Base-by-base conservation (phyloP, 1,139 yeast genomes). In the Wickerhamiella infanticola region DNA sequence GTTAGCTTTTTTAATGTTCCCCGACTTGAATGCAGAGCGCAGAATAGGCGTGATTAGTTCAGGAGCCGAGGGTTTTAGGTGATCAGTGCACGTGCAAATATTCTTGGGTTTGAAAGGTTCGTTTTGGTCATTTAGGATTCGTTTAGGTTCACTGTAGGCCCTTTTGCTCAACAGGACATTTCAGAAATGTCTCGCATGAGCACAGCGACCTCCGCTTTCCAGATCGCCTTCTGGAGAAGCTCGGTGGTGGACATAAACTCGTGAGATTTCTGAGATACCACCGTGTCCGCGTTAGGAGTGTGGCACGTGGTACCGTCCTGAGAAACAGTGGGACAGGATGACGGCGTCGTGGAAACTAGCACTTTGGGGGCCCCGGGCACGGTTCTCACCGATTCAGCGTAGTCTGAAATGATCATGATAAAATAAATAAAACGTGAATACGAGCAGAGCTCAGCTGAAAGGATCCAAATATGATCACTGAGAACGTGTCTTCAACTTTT, bases 131-230 rank as follows among this genome's bases (percentile, higher is more conserved):
- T 4, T n/a, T 37, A 37, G 9, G 24, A 23, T 8, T 18, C 18
- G 18, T 18, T 18, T 1, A 18, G 18, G 18, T 18, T 18, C 18
- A 18, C 18, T 18, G 18, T 18, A 18, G 18, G 18, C 18, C 18
- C 9, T 29, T 29, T 11, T 11, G 33, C 11, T 11, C 11, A 29
- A 11, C 33, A 29, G 11, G 33, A 29, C 33, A 38, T 11, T 13
- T 38, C 40, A 25, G 40, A 38, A 31, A 38, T 38, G 11, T 38
- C 40, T 6, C 40, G 40, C 24, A 38, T 26, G 3, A 38, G 31
- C 29, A 38, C 40, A n/a, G 40, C 40, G 23, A 38, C 25, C 25
- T 38, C 40, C 24, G 40, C 40, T 31, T 26, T 25, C 33, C 40
- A 26, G n/a, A 38, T 24, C 9, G 40, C 40, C 24, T 38, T 29